phyloP scores from a whole-genome alignment of 1,284 basidiomycete genomes.

The Naganishia albida region DNA sequence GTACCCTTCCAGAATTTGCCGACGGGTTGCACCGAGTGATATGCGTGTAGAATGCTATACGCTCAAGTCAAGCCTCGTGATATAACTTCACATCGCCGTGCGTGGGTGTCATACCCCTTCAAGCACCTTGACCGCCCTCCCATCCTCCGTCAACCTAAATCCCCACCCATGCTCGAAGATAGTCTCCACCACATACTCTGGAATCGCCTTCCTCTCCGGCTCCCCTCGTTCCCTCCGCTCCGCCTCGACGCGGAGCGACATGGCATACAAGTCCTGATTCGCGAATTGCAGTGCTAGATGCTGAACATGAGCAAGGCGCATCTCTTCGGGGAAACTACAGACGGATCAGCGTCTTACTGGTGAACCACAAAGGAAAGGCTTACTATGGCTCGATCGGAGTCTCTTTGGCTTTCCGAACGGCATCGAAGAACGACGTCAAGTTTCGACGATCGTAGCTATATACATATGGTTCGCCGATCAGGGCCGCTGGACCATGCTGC shows the following conservation, averaged over 20 bases:
- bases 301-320: conserved; percentile 6
- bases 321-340: conserved; percentile 10
- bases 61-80: too few relatives aligned
- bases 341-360: neutral
- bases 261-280: conserved; percentile 11
- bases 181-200: neutral
- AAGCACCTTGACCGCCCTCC: neutral
- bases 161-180: neutral
- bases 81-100: too few relatives aligned
- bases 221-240: neutral
- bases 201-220: neutral
- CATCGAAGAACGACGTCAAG: neutral
- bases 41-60: too few relatives aligned
- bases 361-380: neutral
- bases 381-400: conserved; percentile 20
- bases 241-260: neutral
- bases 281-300: conserved; percentile 3
- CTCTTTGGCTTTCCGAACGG: conserved; percentile 5
- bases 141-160: neutral
- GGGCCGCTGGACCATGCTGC: conserved; percentile 6
- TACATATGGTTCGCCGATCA: conserved; percentile 6
- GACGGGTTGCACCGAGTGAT: too few relatives aligned
- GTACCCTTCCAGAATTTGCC: too few relatives aligned
- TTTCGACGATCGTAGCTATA: conserved; percentile 15
- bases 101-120: neutral